Base-by-base conservation (phyloP, 1,284 basidiomycete species). In the Cutaneotrichosporon sp. region DNA sequence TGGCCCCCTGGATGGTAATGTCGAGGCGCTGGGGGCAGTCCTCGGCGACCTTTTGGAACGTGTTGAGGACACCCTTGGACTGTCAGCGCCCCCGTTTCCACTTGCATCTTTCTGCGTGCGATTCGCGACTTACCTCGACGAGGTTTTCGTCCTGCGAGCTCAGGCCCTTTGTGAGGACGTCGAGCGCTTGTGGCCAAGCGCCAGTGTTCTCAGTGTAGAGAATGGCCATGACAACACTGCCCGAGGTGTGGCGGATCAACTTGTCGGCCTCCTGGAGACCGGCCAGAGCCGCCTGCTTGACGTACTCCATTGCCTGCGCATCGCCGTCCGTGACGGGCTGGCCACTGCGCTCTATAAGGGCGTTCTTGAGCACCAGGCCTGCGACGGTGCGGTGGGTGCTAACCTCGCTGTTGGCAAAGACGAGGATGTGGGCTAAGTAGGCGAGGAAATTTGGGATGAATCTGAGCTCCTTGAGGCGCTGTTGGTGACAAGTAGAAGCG, bases 291-390 rank as follows among this genome's bases (percentile, higher is more conserved):
- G 89, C 87, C 14, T 81, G 82, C 79, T 97, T 97, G 67, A 94
- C 89, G 76, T 90, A 97, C 38, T 84, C 83, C 45, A 87, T 82
- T 45, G 88, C 87, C 43, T 60, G 55, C 43, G 72, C 67, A 43
- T 72, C 73, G n/a, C 56, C 59, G 9, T 70, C 71, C 16, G 67
- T 66, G 13, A 67, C 61, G 1, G 67, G 60, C 8, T 70, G 66
- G 16, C 65, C 72, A 11, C 55, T 59, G n/a, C 66, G 71, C 57
- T 56, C 58, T 45, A 59, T 52, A 31, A 68, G 75, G 72, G 95
- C 92, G 81, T 98, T 99, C 86, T 99, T 99, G 79, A 99, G 87
- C 36, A 99, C 85, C 72, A 98, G 90, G 58, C 95, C 97, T 33
- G 97, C 95, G 79, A 98, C 94, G 63, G 92, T 91, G 60, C 95